Percentiles rank a stretch among this genome's conserved stretches.
Evolutionary conservation across 2,329 filamentous ascomycete species (phyloP).

Genomic region (Penicillium palitans): DNA sequence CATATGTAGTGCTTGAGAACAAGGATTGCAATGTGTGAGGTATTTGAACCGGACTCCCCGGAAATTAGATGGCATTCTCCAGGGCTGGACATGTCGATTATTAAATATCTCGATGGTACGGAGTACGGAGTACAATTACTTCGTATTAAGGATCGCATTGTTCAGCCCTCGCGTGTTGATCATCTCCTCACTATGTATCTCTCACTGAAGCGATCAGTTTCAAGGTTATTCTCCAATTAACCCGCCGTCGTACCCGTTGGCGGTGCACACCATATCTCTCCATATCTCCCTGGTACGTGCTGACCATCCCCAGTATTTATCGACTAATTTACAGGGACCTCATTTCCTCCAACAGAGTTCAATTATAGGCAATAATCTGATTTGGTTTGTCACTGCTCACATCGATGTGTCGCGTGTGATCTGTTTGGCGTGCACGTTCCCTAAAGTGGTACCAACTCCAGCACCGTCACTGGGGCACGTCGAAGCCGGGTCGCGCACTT

Average conservation of each 20-base stretch:
- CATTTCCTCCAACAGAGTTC: slow-evolving; percentile 30
- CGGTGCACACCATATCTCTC: slow-evolving; percentile 29
- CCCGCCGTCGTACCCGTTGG: slow-evolving; percentile 43
- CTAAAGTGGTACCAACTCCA: slow-evolving; percentile 24
- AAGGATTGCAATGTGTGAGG: not conserved
- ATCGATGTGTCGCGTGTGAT: slow-evolving; percentile 39
- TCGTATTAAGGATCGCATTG: not conserved
- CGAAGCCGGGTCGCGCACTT: slow-evolving; percentile 34
- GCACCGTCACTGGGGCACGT: slow-evolving; percentile 29
- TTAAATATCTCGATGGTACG: not conserved
- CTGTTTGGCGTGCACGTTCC: slow-evolving; percentile 40
- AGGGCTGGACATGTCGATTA: not conserved
- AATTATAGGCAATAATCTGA: slow-evolving; percentile 43
- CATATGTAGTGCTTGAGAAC: not conserved
- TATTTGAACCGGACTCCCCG: not conserved
- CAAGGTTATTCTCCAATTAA: slow-evolving; percentile 18
- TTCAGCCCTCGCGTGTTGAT: not conserved
- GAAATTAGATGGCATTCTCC: not conserved
- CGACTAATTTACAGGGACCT: not conserved
- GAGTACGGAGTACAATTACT: too few species aligned
- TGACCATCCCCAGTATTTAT: not conserved
- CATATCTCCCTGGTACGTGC: slow-evolving; percentile 28
- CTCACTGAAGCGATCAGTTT: slow-evolving; percentile 7
- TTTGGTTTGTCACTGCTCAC: slow-evolving; percentile 40
- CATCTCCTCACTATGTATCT: not conserved